Percentiles rank a stretch among this genome's conserved stretches.
phyloP scores from a whole-genome alignment of 306 rosid species.

The Trifolium repens region DNA sequence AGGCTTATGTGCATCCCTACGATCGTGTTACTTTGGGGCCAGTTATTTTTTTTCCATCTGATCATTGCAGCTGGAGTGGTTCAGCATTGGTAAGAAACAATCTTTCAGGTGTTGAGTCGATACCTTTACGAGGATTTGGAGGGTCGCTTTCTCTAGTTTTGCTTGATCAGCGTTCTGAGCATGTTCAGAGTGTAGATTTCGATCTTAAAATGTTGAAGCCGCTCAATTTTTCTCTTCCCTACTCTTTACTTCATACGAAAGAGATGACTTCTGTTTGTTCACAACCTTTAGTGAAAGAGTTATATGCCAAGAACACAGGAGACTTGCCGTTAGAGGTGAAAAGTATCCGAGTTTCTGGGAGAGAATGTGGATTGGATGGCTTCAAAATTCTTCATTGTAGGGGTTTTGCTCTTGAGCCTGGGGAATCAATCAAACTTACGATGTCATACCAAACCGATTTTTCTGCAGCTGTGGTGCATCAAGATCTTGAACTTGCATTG shows the following conservation, averaged over 20 bases:
- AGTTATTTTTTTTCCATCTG: conserved; percentile 73
- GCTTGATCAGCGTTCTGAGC: conserved; percentile 69
- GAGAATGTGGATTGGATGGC: conserved; percentile 83
- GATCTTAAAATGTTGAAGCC: conserved; percentile 58
- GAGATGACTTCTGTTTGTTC: conserved; percentile 65
- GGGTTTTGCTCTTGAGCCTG: conserved; percentile 48
- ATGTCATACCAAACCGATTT: conserved; percentile 80
- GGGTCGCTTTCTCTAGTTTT: conserved; percentile 75
- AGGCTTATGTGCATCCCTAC: conserved; percentile 80
- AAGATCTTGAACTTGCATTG: conserved; percentile 86
- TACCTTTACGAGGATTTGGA: conserved; percentile 76
- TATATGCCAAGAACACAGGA: conserved; percentile 83
- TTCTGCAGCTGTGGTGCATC: conserved; percentile 67
- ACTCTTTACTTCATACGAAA: conserved; percentile 54
- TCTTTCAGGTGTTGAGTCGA: conserved; percentile 92
- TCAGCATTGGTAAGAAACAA: conserved; percentile 91
- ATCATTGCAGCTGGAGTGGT: conserved; percentile 81
- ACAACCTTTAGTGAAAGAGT: conserved; percentile 62
- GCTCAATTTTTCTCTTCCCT: conserved; percentile 64
- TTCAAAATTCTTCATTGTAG: conserved; percentile 60
- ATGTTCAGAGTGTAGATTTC: conserved; percentile 67
- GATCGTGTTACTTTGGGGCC: conserved; percentile 78
- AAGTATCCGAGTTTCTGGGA: conserved; percentile 74
- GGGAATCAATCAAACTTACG: conserved; percentile 46
- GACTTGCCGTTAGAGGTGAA: conserved; percentile 79